These are phyloP conservation scores for Pythium scleroteichum DNA, from an alignment of 352 stramenopile genomes.

Conservation along the genomic window DNA sequence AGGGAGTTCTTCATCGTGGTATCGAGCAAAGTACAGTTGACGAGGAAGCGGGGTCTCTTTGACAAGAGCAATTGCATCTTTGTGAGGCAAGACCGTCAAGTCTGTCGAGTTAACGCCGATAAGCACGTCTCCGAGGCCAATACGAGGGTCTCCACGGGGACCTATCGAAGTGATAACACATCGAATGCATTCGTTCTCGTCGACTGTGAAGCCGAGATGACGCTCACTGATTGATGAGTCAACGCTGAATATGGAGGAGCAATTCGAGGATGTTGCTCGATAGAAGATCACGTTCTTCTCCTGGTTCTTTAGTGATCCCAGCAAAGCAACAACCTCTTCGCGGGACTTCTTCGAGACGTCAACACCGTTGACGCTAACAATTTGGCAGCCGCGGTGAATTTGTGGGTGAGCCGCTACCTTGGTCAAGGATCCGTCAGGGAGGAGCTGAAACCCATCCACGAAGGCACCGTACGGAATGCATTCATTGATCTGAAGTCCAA, in stretches of 20 bases:
- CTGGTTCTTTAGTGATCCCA: constrained; percentile 39
- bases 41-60: constrained; percentile 33
- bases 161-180: constrained; percentile 38
- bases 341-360: constrained; percentile 43
- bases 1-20: constrained; percentile 18
- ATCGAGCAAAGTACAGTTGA: constrained; percentile 42
- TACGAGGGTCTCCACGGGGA: constrained; percentile 15
- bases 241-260: constrained; percentile 33
- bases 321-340: constrained; percentile 38
- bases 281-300: constrained; percentile 67
- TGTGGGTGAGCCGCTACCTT: constrained; percentile 34
- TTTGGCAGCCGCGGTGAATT: constrained; percentile 55
- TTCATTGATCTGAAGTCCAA: constrained; percentile 53
- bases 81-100: constrained; percentile 36
- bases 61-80: constrained; percentile 32
- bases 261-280: constrained; percentile 29
- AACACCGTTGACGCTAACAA: constrained; percentile 53
- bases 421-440: constrained; percentile 40
- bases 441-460: constrained; percentile 48
- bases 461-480: constrained; percentile 41
- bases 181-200: constrained; percentile 39
- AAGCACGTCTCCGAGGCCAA: constrained; percentile 41
- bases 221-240: constrained; percentile 25
- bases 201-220: constrained; percentile 32
- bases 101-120: constrained; percentile 48